A percentile compares a stretch with the other conserved stretches of the same genome.
These are phyloP conservation scores for Cotoneaster glaucophyllus DNA, from an alignment of 306 rosid species.

Conservation along the genomic window DNA sequence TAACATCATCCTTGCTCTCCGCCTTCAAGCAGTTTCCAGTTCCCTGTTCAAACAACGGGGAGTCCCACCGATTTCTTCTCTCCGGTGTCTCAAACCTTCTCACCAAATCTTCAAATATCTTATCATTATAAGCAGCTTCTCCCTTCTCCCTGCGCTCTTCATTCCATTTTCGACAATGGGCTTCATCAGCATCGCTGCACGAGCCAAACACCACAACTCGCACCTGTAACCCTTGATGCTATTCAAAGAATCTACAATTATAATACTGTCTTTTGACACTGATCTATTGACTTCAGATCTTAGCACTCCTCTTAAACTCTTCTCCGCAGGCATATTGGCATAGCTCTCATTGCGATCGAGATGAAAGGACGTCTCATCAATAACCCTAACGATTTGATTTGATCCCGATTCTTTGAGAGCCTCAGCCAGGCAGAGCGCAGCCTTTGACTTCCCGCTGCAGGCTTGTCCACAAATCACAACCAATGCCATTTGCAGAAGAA, in stretches of 20 bases:
- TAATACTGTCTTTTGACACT: constrained; percentile 56
- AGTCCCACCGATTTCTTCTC: constrained; percentile 89
- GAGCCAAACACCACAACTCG: constrained; percentile 95
- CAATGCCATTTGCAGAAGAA: constrained; percentile 55
- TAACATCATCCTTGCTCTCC: neutral
- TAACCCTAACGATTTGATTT: constrained; percentile 45
- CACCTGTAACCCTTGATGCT: constrained; percentile 89
- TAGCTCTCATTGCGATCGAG: constrained; percentile 76
- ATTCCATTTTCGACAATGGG: constrained; percentile 71
- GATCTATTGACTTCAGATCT: constrained; percentile 92
- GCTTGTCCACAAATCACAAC: constrained; percentile 96
- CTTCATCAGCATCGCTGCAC: constrained; percentile 76
- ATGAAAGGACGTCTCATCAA: constrained; percentile 72
- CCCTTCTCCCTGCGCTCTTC: constrained; percentile 64
- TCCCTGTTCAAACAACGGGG: constrained; percentile 88
- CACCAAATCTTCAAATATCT: constrained; percentile 69
- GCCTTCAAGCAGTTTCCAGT: constrained; percentile 55
- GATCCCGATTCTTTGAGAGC: constrained; percentile 59
- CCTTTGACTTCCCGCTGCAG: constrained; percentile 70
- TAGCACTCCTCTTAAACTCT: constrained; percentile 83
- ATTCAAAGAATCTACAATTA: constrained; percentile 81
- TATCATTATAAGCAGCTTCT: constrained; percentile 51
- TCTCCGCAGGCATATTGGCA: constrained; percentile 84
- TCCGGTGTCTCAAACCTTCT: constrained; percentile 88
- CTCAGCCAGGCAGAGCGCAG: constrained; percentile 53